Conservation (phyloP, 2,329 filamentous ascomycete genomes). For the Niveomyces coronatus region DNA sequence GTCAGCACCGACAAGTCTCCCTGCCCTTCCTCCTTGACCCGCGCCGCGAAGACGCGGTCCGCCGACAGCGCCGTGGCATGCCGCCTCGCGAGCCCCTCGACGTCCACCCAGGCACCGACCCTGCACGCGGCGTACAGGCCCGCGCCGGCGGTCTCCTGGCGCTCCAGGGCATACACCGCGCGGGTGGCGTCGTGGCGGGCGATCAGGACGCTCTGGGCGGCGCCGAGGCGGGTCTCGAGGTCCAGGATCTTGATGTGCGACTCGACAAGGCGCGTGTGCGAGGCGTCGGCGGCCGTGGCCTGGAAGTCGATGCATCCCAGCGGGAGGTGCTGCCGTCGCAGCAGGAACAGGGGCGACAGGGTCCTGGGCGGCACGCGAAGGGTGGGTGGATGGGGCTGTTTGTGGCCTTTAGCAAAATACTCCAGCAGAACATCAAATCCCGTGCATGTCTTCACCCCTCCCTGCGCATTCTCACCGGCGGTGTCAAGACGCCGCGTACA, state of each 20-base stretch:
- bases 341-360: conserved; percentile 50
- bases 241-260: conserved; percentile 54
- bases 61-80: conserved; percentile 33
- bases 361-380: conserved; percentile 42
- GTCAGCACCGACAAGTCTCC: conserved; percentile 10
- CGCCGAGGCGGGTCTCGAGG: conserved; percentile 48
- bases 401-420: too few species aligned
- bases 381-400: conserved; percentile 45
- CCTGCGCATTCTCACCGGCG: too few species aligned
- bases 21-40: conserved; percentile 11
- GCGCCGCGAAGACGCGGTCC: conserved; percentile 21
- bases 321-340: conserved; percentile 49
- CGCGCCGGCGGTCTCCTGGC: conserved; percentile 44
- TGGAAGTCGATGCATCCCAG: conserved; percentile 52
- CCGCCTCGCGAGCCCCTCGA: conserved; percentile 40
- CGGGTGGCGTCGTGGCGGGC: conserved; percentile 46
- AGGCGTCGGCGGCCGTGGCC: conserved; percentile 38
- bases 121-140: conserved; percentile 59
- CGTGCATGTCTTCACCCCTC: neutral
- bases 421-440: too few species aligned
- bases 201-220: conserved; percentile 46
- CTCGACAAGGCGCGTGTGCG: conserved; percentile 47
- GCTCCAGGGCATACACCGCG: conserved; percentile 54
- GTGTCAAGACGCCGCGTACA: too few species aligned
- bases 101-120: conserved; percentile 55